Base-by-base conservation (phyloP, 2,329 filamentous ascomycete species). In the Trichophyton mentagrophytes region DNA sequence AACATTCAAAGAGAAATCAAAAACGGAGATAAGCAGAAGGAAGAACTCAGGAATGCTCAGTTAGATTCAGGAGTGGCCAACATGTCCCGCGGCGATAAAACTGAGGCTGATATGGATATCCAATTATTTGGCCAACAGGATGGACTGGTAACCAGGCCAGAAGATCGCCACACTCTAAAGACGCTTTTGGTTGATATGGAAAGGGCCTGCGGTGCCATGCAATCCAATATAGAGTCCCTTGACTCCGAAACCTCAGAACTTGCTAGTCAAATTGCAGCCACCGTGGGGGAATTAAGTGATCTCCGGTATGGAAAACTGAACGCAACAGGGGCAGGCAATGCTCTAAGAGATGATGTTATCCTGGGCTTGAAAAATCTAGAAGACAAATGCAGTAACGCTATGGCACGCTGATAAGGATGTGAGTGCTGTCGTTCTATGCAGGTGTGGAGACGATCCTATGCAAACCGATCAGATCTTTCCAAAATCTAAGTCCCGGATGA, bases 251-350 rank as follows among this genome's bases (percentile, higher is more conserved):
- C 87, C 59, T 77, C 79, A 0, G 70, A 71, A 1, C 74, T 90
- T 2, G 72, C 87, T 4, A 77, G 80, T 3, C 81, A 83, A 9
- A 80, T 93, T 58, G 80, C 80, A 65, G 79, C 83, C 61, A 85
- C 81, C 0, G 81, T 93, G 15, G 86, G 86, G 36, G 83, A 82
- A 56, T 76, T 96, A 70, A 95, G 89, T 72, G 89, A 95, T 72
- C 78, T 95, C 60, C 84, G 88, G 53, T 92, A 93, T 68, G 90
- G 90, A 42, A 85, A 85, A 60, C 81, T 93, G 61, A 72, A 74
- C 44, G 75, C 74, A 25, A 70, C 76, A 25, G 75, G 73, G 9
- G 79, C 82, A 40, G 87, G 88, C 64, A 72, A 79, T 22, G 79
- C 83, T 62, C 74, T 91, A 36, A 79, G 78, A 27, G 79, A 83